phyloP scores from a whole-genome alignment of 2,329 filamentous ascomycete genomes.

The Truncatella angustata region DNA sequence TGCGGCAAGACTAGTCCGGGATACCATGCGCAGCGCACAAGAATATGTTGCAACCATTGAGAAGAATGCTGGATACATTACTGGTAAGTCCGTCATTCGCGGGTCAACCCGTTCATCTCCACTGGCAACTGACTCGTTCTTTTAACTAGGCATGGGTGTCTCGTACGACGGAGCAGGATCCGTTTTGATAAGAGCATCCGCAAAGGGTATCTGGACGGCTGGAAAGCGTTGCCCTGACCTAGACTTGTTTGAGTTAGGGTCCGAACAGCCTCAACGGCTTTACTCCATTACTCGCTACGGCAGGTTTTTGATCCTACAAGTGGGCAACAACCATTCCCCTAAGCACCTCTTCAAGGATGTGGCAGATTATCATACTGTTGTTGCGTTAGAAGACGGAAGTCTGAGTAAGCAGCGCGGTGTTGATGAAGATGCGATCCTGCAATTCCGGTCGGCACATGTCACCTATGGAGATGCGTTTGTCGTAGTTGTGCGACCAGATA shows the following conservation, averaged over 20 bases:
- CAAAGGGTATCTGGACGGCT: conserved; percentile 34
- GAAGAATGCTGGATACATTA: conserved; percentile 47
- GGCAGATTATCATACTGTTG: conserved; percentile 4
- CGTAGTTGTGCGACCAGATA: conserved; percentile 37
- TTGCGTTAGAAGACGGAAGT: not conserved
- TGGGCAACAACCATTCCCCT: conserved; percentile 9
- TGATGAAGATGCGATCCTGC: not conserved
- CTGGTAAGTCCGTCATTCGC: conserved; percentile 28
- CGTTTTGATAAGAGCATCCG: conserved; percentile 31
- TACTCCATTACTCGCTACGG: conserved; percentile 33
- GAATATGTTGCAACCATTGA: conserved; percentile 46
- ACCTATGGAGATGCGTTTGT: conserved; percentile 22
- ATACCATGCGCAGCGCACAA: conserved; percentile 41
- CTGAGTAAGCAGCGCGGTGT: not conserved
- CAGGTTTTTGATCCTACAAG: conserved; percentile 26
- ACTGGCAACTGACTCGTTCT: not conserved
- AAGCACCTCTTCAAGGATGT: conserved; percentile 9
- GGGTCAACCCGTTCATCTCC: not conserved
- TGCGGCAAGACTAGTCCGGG: conserved; percentile 43
- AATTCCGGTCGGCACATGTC: conserved; percentile 31
- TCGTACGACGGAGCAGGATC: conserved; percentile 35
- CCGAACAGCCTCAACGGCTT: conserved; percentile 21
- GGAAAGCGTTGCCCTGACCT: conserved; percentile 38
- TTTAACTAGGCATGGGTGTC: conserved; percentile 37
- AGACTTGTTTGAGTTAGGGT: conserved; percentile 15